Base-by-base conservation (phyloP, 805 yeast genomes). In the Zygoascus ofunaensis region DNA sequence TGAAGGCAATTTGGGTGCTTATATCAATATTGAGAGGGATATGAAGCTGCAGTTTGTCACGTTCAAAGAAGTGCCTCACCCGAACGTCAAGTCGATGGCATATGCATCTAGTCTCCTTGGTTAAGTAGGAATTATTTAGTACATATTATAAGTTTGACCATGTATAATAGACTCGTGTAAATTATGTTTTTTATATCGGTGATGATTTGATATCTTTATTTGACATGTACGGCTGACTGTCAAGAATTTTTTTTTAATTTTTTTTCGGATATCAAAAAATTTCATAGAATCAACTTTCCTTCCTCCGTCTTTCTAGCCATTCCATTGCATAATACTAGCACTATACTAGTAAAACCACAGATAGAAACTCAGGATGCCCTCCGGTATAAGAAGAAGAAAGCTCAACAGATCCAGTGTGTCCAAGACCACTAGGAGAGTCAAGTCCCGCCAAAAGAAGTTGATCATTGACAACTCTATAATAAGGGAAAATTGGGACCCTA, bases 81-180 rank as follows among this genome's bases (percentile, higher is more conserved):
- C 98, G 1, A 78, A 82, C 52, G 66, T 92, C 44, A 85, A 81
- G 55, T 97, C 98, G 37, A 90, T 90, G 98, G 95, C 95, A 1
- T 89, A 89, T 60, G 76, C 85, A 7, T 56, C 61, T 23, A 50
- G 56, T 10, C 48, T 63, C 22, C 59, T 63, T 63, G 41, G 41
- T 8, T 26, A 26, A 26, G n/a, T n/a, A n/a, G n/a, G n/a, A n/a
- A n/a, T n/a, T n/a, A n/a, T n/a, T n/a, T n/a, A n/a, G n/a, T n/a
- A n/a, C n/a, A n/a, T n/a, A n/a, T n/a, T n/a, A n/a, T n/a, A n/a
- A n/a, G n/a, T n/a, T n/a, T n/a, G n/a, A n/a, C n/a, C n/a, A n/a
- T n/a, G n/a, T 28, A 28, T 28, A 28, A 28, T 28, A 28, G 14
- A n/a, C n/a, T n/a, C n/a, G n/a, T n/a, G n/a, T n/a, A n/a, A n/a